phyloP scores from a whole-genome alignment of 2,329 filamentous ascomycete genomes.

The Microsporum ferrugineum region DNA sequence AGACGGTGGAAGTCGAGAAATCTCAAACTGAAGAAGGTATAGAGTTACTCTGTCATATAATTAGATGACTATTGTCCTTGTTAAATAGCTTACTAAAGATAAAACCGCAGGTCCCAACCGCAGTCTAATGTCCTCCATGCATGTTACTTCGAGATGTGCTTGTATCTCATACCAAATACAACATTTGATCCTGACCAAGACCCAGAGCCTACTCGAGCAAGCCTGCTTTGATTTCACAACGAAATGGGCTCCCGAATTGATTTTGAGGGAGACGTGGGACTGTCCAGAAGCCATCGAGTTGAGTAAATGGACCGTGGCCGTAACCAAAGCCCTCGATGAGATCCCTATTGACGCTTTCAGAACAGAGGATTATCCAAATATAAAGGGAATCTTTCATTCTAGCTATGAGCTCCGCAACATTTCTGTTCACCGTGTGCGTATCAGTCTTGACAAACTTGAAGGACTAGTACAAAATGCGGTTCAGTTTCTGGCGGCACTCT shows the following conservation, averaged over 20 bases:
- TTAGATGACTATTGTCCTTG: no score
- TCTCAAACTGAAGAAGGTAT: no score
- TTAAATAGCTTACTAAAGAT: no score
- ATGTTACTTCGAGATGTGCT: not conserved
- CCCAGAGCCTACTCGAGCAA: slow-evolving; percentile 29
- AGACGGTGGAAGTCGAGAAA: no score
- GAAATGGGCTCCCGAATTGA: slow-evolving; percentile 23
- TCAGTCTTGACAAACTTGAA: not conserved
- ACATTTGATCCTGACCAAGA: slow-evolving; percentile 28
- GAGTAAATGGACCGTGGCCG: slow-evolving; percentile 24
- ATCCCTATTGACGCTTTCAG: not conserved
- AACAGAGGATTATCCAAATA: not conserved
- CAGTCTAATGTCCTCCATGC: no score
- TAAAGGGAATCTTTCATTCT: not conserved
- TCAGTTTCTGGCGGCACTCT: not conserved
- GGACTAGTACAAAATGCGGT: not conserved
- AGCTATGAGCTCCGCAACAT: not conserved
- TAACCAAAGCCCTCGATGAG: slow-evolving; percentile 15
- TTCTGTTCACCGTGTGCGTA: not conserved
- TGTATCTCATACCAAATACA: slow-evolving; percentile 27
- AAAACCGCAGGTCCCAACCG: no score
- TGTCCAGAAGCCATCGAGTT: slow-evolving; percentile 30
- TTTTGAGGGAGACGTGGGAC: slow-evolving; percentile 21
- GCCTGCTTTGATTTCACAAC: slow-evolving; percentile 31
- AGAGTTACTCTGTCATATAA: no score